These are phyloP conservation scores for Pisolithus thermaeus DNA, from an alignment of 1,284 basidiomycete genomes.

Conservation along the genomic window DNA sequence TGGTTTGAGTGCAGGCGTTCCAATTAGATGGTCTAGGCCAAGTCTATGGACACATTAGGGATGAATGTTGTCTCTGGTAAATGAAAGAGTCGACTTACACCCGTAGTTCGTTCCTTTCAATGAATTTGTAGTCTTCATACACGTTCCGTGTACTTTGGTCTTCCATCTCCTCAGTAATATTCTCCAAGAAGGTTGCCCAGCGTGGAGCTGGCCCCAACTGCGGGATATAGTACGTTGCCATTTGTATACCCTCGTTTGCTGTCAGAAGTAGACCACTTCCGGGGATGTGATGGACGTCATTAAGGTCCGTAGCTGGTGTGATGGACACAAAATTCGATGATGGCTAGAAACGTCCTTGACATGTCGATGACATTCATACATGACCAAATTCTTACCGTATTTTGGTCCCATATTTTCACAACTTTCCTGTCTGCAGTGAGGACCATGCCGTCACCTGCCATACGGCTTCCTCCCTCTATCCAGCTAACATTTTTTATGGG, in stretches of 20 bases:
- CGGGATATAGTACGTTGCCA: slow-evolving; percentile 91
- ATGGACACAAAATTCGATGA: slow-evolving; percentile 88
- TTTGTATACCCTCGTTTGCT: slow-evolving; percentile 89
- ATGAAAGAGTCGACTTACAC: slow-evolving; percentile 46
- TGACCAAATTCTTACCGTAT: slow-evolving; percentile 51
- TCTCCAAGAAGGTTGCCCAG: slow-evolving; percentile 98
- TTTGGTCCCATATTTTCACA: slow-evolving; percentile 91
- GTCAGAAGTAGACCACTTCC: slow-evolving; percentile 81
- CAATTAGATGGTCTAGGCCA: slow-evolving; percentile 90
- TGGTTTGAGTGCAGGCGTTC: slow-evolving; percentile 91
- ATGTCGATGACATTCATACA: not conserved
- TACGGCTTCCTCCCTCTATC: slow-evolving; percentile 81
- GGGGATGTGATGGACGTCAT: slow-evolving; percentile 85
- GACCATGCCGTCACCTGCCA: slow-evolving; percentile 84
- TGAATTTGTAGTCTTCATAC: slow-evolving; percentile 98
- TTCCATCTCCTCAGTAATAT: slow-evolving; percentile 97
- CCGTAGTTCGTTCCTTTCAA: slow-evolving; percentile 83
- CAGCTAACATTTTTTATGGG: slow-evolving; percentile 85
- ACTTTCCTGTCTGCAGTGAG: slow-evolving; percentile 92
- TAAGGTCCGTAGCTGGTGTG: slow-evolving; percentile 83
- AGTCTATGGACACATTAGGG: slow-evolving; percentile 44
- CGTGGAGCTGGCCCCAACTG: slow-evolving; percentile 93
- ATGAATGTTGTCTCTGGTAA: not conserved
- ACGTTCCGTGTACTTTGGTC: slow-evolving; percentile 71
- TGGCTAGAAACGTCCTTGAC: slow-evolving; percentile 44